Percentiles rank a stretch among this genome's conserved stretches.
phyloP scores from a whole-genome alignment of 257 asterid genomes.

The Craterostigma plantagineum region DNA sequence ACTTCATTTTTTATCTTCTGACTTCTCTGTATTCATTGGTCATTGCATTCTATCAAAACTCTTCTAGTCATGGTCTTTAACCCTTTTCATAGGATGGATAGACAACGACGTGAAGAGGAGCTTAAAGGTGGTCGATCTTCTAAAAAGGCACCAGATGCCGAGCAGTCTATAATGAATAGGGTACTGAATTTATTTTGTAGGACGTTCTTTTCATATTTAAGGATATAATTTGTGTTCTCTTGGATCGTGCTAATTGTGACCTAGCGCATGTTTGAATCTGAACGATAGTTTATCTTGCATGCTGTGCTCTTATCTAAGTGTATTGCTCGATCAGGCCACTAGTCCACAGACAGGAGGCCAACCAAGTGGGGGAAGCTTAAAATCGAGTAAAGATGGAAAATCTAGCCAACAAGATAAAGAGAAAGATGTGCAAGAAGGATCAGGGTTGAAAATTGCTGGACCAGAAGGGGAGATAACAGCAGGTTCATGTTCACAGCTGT shows the following conservation, averaged over 20 bases:
- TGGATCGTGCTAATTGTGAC: too few species aligned
- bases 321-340: constrained; percentile 27
- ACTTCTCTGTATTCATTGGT: too few species aligned
- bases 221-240: too few species aligned
- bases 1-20: too few species aligned
- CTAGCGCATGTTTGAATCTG: too few species aligned
- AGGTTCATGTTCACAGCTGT: constrained; percentile 16
- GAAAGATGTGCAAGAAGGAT: constrained; percentile 42
- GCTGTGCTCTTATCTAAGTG: neutral
- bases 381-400: constrained; percentile 48
- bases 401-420: constrained; percentile 31
- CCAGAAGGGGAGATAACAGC: constrained; percentile 77
- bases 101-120: constrained; percentile 81
- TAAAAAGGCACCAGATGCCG: constrained; percentile 42
- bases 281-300: neutral
- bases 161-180: constrained; percentile 49
- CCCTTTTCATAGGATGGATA: constrained; percentile 70
- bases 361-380: constrained; percentile 45
- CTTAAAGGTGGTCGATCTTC: constrained; percentile 36
- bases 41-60: too few species aligned
- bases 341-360: constrained; percentile 70
- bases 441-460: constrained; percentile 53
- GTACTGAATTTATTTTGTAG: constrained; percentile 18
- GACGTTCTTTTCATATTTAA: too few species aligned
- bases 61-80: too few species aligned